Evolutionary conservation across 164 flowering plant genomes (phyloP), one percentile per base, ranked within the genome.

Genomic region (Vitis rotundifolia): DNA sequence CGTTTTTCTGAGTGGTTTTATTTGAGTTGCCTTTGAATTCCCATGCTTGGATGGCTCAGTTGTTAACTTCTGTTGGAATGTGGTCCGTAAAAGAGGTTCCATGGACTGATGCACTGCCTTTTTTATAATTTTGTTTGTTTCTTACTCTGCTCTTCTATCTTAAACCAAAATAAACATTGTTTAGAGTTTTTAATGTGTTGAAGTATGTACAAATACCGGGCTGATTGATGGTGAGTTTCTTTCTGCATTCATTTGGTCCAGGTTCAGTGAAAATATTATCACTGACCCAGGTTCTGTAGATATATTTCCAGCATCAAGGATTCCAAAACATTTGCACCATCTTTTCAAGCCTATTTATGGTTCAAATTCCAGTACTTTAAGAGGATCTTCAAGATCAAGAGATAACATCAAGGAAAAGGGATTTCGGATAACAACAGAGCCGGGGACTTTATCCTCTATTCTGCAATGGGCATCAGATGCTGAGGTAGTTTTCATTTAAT

Each of bases 201-300:
- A 14, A 28, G 13, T 50, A 11, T 53, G 3, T 53, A 8, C 31
- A n/a, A 16, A 29, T 55, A 48, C 4, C 3, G 28, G 14, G 16
- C 13, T 51, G 47, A 16, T 63, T 70, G 59, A 54, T 63, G 59
- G 9, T 57, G 31, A 62, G 64, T 58, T 50, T 50, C 48, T 62
- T 48, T 53, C 68, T 61, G 28, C 61, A 60, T 73, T 49, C 28
- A 8, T 19, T n/a, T 55, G 15, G 15, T 57, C 70, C 84, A 95
- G 99, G 88, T 95, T 86, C 78, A 80, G 77, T 68, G 86, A 92
- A 74, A 95, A 95, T 87, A 88, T 93, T 73, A 61, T 71, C 59
- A 73, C n/a, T 51, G 97, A 95, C 71, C 89, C 97, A 63, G 98
- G 99, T 58, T 84, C 48, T 79, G 89, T 95, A 60, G 93, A 95